phyloP scores from a whole-genome alignment of 2,329 filamentous ascomycete genomes.

The Beauveria varroae region DNA sequence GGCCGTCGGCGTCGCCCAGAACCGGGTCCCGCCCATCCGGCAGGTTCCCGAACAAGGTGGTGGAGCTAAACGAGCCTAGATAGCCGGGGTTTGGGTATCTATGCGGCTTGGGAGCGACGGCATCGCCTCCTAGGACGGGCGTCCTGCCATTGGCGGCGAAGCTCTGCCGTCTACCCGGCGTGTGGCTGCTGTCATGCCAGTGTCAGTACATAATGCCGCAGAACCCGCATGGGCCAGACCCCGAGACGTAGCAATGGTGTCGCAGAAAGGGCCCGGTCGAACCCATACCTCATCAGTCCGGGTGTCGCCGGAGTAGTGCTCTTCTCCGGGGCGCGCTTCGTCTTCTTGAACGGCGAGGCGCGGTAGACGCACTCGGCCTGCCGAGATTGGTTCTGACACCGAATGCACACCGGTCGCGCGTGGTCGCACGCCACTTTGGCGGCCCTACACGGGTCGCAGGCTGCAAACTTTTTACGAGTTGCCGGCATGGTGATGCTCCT shows the following conservation, averaged over 20 bases:
- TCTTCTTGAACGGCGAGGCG: constrained; percentile 16
- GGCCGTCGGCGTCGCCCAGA: neutral
- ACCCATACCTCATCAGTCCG: constrained; percentile 1
- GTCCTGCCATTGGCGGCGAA: neutral
- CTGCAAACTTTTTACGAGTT: constrained; percentile 11
- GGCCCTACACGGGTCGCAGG: constrained; percentile 23
- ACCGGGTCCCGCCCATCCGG: constrained; percentile 3
- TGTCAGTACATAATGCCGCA: neutral
- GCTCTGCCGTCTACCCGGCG: neutral
- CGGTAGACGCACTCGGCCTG: constrained; percentile 15
- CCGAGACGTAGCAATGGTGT: neutral
- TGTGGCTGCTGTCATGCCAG: neutral
- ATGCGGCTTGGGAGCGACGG: constrained; percentile 3
- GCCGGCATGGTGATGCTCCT: constrained; percentile 6
- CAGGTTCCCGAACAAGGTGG: constrained; percentile 12
- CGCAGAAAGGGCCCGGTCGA: neutral
- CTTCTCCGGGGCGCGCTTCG: constrained; percentile 9
- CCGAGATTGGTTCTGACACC: constrained; percentile 16
- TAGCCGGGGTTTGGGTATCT: constrained; percentile 10
- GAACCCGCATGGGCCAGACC: neutral
- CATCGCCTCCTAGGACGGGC: neutral
- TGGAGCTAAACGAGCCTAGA: constrained; percentile 13
- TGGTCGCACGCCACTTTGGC: constrained; percentile 22
- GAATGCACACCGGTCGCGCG: constrained; percentile 19
- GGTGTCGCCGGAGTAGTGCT: constrained; percentile 5